Conservation (phyloP, 495 filamentous ascomycete genomes). For the Neurospora sp. region DNA sequence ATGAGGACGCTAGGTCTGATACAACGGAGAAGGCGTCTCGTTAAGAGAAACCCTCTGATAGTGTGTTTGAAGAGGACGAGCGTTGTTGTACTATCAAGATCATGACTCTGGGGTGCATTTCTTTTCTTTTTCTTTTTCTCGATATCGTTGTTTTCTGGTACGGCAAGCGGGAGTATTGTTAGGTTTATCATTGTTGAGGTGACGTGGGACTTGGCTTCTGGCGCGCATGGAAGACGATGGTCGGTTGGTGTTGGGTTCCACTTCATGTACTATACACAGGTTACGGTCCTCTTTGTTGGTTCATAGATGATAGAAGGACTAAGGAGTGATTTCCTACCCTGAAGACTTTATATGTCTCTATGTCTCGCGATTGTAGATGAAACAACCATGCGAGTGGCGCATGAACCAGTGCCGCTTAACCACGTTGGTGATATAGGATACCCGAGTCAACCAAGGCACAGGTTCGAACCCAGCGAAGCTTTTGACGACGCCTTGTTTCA, state of each 20-base stretch:
- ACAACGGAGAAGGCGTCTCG: neutral
- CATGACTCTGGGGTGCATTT: neutral
- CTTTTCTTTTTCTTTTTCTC: neutral
- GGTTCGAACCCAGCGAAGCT: neutral
- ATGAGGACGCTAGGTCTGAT: conserved; percentile 2
- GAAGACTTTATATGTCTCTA: neutral
- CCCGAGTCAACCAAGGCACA: neutral
- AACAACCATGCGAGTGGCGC: neutral
- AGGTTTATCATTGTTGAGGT: neutral
- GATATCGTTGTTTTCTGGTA: neutral
- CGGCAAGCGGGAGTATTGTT: neutral
- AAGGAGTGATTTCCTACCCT: neutral
- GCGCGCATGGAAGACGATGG: neutral
- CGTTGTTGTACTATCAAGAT: neutral
- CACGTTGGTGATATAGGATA: neutral
- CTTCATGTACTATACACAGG: neutral
- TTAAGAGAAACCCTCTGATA: neutral
- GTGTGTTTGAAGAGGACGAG: neutral
- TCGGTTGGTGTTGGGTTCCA: neutral
- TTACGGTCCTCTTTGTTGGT: neutral
- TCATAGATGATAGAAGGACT: neutral
- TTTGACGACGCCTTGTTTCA: neutral
- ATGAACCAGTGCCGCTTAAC: neutral
- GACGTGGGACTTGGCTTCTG: neutral
- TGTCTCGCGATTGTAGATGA: neutral